Percentiles rank a stretch among this genome's conserved stretches.
Conservation (phyloP, 2,329 filamentous ascomycete genomes). For the Colletotrichum orbiculare region DNA sequence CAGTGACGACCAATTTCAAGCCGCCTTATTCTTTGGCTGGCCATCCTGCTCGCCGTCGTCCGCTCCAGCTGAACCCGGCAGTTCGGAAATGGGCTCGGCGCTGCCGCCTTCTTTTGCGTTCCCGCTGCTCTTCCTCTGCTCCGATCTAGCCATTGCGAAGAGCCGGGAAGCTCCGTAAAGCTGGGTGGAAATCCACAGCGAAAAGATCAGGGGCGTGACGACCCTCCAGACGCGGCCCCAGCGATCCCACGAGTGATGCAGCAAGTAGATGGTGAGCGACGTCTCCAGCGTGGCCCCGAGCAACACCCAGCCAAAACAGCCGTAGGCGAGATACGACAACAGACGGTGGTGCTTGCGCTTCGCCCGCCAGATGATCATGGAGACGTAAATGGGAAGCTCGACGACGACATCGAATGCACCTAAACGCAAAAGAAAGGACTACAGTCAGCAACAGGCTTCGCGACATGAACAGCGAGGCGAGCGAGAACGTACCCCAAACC, state of each 20-base stretch:
- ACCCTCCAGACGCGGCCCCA: constrained; percentile 33
- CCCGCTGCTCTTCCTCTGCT: constrained; percentile 8
- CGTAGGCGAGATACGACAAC: constrained; percentile 19
- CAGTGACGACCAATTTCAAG: neutral
- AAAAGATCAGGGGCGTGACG: constrained; percentile 32
- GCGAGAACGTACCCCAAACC: constrained; percentile 27
- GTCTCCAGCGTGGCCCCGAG: constrained; percentile 22
- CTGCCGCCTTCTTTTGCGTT: neutral
- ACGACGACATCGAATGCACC: constrained; percentile 31
- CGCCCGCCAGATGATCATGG: constrained; percentile 35
- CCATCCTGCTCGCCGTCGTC: neutral
- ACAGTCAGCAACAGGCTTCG: neutral
- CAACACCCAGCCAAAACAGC: constrained; percentile 24
- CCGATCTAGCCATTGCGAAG: constrained; percentile 25
- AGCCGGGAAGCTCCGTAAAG: constrained; percentile 34
- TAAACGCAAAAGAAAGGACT: neutral
- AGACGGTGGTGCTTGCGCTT: constrained; percentile 19
- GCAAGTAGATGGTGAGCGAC: constrained; percentile 32
- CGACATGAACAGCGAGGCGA: neutral
- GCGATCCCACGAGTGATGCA: constrained; percentile 34
- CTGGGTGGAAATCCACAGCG: constrained; percentile 35
- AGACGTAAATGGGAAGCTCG: constrained; percentile 32
- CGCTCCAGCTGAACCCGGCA: neutral
- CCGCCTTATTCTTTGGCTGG: constrained; percentile 13
- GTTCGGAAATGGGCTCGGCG: constrained; percentile 16